phyloP scores from a whole-genome alignment of 1,284 basidiomycete genomes.

The Ceratobasidium sp. region DNA sequence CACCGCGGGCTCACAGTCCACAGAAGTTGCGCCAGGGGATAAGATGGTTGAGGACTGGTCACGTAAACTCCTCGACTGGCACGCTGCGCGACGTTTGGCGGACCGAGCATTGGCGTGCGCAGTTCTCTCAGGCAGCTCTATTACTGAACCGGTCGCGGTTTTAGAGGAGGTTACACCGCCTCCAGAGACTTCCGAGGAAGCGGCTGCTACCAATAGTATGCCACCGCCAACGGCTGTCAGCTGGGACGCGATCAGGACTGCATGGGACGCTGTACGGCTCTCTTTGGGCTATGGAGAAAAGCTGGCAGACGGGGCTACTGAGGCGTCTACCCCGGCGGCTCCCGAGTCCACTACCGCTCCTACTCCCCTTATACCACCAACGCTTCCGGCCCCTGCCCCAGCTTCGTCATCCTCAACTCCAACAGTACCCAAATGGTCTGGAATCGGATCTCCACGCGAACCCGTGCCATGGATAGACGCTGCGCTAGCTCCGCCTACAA shows the following conservation, averaged over 20 bases:
- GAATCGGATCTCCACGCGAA: constrained; percentile 20
- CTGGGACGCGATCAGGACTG: constrained; percentile 9
- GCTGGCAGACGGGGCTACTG: neutral
- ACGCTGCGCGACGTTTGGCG: constrained; percentile 22
- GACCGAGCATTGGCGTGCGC: constrained; percentile 19
- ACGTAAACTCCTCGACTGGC: constrained; percentile 16
- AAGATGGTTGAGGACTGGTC: constrained; percentile 28
- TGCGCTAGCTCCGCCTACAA: neutral
- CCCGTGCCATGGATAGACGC: constrained; percentile 15
- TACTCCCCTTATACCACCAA: neutral
- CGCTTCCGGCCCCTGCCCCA: neutral
- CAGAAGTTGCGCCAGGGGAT: neutral
- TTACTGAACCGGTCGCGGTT: too few species aligned
- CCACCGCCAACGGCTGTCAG: constrained; percentile 14
- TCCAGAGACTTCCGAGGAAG: neutral
- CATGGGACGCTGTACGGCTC: constrained; percentile 21
- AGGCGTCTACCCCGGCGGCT: neutral
- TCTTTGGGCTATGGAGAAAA: constrained; percentile 6
- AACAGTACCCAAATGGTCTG: constrained; percentile 39
- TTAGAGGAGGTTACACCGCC: neutral
- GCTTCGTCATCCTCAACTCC: neutral
- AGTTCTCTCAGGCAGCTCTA: neutral
- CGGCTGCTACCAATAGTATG: neutral
- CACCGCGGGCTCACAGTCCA: neutral
- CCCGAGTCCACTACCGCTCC: constrained; percentile 2